These are phyloP conservation scores for Glonium stellatum DNA, from an alignment of 495 filamentous ascomycete genomes.

Conservation along the genomic window DNA sequence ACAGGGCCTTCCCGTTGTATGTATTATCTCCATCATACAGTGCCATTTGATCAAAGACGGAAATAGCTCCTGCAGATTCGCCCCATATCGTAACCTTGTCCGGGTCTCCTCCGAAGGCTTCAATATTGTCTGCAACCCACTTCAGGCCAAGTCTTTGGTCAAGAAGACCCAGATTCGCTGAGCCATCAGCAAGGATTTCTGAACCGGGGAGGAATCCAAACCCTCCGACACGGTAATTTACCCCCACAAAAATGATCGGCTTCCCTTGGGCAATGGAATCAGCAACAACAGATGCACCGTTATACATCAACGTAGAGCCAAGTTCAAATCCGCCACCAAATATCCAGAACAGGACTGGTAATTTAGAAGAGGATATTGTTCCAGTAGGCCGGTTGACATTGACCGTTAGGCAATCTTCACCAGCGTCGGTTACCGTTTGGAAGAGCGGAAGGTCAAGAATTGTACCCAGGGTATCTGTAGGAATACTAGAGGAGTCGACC, in stretches of 20 bases:
- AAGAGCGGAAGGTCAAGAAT: constrained; percentile 53
- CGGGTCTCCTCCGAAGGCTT: constrained; percentile 36
- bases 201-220: constrained; percentile 55
- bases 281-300: constrained; percentile 48
- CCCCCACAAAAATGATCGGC: constrained; percentile 55
- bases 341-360: constrained; percentile 65
- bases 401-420: constrained; percentile 59
- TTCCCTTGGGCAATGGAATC: constrained; percentile 49
- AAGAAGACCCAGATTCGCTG: constrained; percentile 44
- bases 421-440: constrained; percentile 35
- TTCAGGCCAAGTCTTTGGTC: constrained; percentile 35
- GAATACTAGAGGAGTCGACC: constrained; percentile 37
- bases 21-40: constrained; percentile 61
- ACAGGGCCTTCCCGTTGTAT: constrained; percentile 63
- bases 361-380: constrained; percentile 46
- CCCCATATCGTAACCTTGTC: constrained; percentile 61
- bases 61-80: constrained; percentile 65
- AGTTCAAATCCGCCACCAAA: constrained; percentile 61
- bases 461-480: constrained; percentile 44
- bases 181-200: constrained; percentile 59
- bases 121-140: constrained; percentile 37
- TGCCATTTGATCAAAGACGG: constrained; percentile 44
- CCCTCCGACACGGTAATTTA: constrained; percentile 56
- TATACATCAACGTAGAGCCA: constrained; percentile 54
- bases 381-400: constrained; percentile 55